Evolutionary conservation across 257 asterid genomes (phyloP).

Genomic region (Solanum pimpinellifolium): DNA sequence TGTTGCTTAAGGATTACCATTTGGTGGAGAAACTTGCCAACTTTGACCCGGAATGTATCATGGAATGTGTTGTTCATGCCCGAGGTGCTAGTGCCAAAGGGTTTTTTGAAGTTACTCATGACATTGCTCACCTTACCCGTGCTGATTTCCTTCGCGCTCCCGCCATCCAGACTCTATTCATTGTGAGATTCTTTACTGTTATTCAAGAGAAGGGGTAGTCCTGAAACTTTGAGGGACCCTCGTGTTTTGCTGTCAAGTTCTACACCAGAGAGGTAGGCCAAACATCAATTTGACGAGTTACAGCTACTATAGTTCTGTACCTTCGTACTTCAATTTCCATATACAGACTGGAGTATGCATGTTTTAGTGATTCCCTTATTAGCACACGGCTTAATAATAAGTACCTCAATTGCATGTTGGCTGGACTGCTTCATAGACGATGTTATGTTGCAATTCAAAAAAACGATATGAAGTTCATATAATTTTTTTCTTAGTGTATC

Average conservation of each 20-base stretch:
- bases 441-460: neutral
- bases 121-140: slow-evolving; percentile 16
- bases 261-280: slow-evolving; percentile 28
- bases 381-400: neutral
- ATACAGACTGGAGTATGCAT: neutral
- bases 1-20: slow-evolving; percentile 27
- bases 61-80: slow-evolving; percentile 32
- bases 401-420: neutral
- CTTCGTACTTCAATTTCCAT: neutral
- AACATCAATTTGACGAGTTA: neutral
- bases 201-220: slow-evolving; percentile 27
- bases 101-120: slow-evolving; percentile 28
- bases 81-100: slow-evolving; percentile 35
- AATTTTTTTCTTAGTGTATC: neutral
- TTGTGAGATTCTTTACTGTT: slow-evolving; percentile 27
- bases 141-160: slow-evolving; percentile 36
- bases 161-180: slow-evolving; percentile 23
- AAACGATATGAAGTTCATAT: neutral
- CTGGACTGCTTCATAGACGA: neutral
- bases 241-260: slow-evolving; percentile 30
- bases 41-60: slow-evolving; percentile 25
- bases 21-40: slow-evolving; percentile 32
- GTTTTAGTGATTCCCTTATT: neutral
- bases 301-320: neutral
- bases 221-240: slow-evolving; percentile 28